Evolutionary conservation across 2,329 filamentous ascomycete species (phyloP).

Genomic region (Aureobasidium mangrovei): DNA sequence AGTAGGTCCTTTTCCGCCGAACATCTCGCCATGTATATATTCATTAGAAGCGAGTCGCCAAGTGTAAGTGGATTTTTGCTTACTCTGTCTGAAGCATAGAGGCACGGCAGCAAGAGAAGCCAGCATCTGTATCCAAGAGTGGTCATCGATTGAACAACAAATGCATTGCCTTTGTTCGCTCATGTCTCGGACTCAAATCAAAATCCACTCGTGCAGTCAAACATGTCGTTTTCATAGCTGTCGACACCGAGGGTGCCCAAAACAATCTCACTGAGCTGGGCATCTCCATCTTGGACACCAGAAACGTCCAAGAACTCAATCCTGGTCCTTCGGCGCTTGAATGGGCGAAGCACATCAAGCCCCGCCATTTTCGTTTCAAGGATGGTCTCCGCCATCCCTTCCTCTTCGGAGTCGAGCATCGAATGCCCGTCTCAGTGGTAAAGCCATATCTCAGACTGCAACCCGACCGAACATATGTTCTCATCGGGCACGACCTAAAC

Average conservation of each 20-base stretch:
- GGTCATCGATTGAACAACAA: not conserved
- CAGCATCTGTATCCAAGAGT: not conserved
- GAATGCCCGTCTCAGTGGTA: not conserved
- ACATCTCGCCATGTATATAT: not conserved
- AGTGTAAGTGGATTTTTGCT: not conserved
- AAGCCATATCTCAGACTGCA: not conserved
- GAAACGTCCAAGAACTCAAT: constrained; percentile 43
- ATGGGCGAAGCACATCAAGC: constrained; percentile 60
- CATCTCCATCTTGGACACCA: constrained; percentile 68
- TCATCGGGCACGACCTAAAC: constrained; percentile 5
- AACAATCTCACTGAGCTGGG: constrained; percentile 75
- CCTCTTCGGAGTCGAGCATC: not conserved
- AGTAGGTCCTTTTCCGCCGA: not conserved
- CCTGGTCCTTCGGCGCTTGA: constrained; percentile 54
- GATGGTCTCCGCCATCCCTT: not conserved
- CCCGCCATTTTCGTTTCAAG: constrained; percentile 65
- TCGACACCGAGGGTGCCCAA: constrained; percentile 70
- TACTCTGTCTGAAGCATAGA: not conserved
- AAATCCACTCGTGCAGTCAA: not conserved
- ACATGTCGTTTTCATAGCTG: constrained; percentile 60
- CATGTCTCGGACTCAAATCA: not conserved
- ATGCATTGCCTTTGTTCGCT: constrained; percentile 4
- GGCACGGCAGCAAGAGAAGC: not conserved
- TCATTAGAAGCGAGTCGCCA: not conserved
- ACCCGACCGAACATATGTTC: not conserved